Base-by-base conservation (phyloP, 140 eudicot species). In the Senecio squalidus region DNA sequence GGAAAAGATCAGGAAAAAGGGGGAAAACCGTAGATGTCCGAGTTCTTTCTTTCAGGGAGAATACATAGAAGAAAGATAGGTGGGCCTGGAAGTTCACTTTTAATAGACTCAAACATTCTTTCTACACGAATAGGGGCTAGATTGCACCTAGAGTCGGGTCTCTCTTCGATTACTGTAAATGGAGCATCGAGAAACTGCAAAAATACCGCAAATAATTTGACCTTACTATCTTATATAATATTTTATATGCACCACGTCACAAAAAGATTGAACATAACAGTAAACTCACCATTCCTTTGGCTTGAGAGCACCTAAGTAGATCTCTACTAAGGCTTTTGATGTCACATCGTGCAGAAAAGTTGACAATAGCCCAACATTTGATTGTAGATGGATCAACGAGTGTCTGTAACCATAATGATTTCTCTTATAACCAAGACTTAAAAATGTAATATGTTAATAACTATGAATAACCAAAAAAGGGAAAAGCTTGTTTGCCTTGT, bases 111-210 rank as follows among this genome's bases (percentile, higher is more conserved):
- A 52, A 76, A 78, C 96, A 88, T 76, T 61, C 50, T 79, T 0
- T 88, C 96, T 11, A 88, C 96, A 22, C 88, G 68, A 22, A 84
- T 71, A 49, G 54, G 62, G 15, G 91, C 83, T 24, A 82, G 80
- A 33, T 64, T 74, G 17, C 80, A 76, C 29, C 75, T 69, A 21
- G 20, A 15, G 28, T 79, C 76, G 1, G 70, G 78, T 34, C 49
- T 72, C 44, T 88, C 96, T 30, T 84, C 81, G 4, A 88, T 61
- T 4, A 73, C 55, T 13, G 54, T 44, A 50, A 26, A 51, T 21
- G 89, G 94, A 2, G 63, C 53, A 58, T 55, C 63, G 14, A 81
- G 66, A 9, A 5, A 8, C 68, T 47, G 30, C 38, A 58, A 56
- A 8, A 25, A 36, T 4, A 5, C 11, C 5, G 9, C 18, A n/a